Evolutionary conservation across 2,329 filamentous ascomycete species (phyloP).

Genomic region (Trichothecium roseum): DNA sequence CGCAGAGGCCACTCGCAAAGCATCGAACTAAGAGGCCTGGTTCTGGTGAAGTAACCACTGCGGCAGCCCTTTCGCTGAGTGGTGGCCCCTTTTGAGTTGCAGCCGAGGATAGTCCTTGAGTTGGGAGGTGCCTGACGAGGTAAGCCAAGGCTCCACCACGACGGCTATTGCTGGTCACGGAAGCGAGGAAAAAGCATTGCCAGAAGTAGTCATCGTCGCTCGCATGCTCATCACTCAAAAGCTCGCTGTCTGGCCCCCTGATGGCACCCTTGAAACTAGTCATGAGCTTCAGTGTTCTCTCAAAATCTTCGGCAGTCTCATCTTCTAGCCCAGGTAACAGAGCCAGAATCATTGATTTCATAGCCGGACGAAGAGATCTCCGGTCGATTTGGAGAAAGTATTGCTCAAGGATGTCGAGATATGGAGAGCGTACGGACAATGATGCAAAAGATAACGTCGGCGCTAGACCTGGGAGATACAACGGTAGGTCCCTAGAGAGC

Average conservation of each 20-base stretch:
- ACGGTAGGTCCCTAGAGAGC: slow-evolving; percentile 67
- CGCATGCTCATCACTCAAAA: slow-evolving; percentile 40
- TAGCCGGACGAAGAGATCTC: slow-evolving; percentile 65
- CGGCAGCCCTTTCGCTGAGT: slow-evolving; percentile 40
- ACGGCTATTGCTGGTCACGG: slow-evolving; percentile 79
- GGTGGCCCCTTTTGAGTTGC: slow-evolving; percentile 7
- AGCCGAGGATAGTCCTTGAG: slow-evolving; percentile 8
- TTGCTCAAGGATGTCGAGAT: slow-evolving; percentile 73
- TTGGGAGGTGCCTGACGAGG: slow-evolving; percentile 65
- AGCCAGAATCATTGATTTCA: slow-evolving; percentile 85
- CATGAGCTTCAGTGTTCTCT: slow-evolving; percentile 69
- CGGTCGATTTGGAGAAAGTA: slow-evolving; percentile 66
- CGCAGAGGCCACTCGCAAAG: slow-evolving; percentile 80
- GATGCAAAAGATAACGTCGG: slow-evolving; percentile 91
- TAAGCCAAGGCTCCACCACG: slow-evolving; percentile 84
- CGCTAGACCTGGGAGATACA: slow-evolving; percentile 84
- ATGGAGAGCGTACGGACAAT: slow-evolving; percentile 76
- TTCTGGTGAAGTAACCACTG: slow-evolving; percentile 76
- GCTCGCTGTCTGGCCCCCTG: slow-evolving; percentile 40
- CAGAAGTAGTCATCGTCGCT: slow-evolving; percentile 83
- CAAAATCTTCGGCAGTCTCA: slow-evolving; percentile 94
- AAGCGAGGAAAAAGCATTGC: slow-evolving; percentile 93
- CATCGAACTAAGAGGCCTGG: slow-evolving; percentile 83
- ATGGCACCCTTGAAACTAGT: slow-evolving; percentile 66
- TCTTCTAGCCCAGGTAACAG: slow-evolving; percentile 88